These are phyloP conservation scores for Erodium trifolium DNA, from an alignment of 441 rosid genomes.

Conservation along the genomic window DNA sequence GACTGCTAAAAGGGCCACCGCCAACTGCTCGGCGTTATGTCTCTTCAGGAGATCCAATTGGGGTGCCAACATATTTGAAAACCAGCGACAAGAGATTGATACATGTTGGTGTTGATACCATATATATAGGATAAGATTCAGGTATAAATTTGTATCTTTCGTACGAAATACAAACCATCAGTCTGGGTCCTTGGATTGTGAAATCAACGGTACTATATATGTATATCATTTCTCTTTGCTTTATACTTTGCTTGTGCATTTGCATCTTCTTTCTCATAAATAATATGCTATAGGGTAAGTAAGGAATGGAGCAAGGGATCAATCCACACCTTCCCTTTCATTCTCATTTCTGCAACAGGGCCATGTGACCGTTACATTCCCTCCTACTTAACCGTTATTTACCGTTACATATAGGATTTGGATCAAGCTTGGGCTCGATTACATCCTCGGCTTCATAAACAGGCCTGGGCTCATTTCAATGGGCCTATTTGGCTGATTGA, in stretches of 20 bases:
- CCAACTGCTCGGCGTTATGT: neutral
- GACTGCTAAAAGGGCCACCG: neutral
- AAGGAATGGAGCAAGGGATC: constrained; percentile 1
- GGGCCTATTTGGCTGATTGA: no score
- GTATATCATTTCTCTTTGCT: neutral
- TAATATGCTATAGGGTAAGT: neutral
- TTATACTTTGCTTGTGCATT: neutral
- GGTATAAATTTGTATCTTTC: no score
- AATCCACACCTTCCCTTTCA: neutral
- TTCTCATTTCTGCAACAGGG: neutral
- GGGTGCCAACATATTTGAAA: neutral
- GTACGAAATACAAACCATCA: no score
- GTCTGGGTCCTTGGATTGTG: no score
- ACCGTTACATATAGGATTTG: neutral
- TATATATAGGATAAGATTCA: no score
- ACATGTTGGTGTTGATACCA: neutral
- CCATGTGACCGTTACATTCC: neutral
- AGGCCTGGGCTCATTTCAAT: neutral
- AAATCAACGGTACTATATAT: no score
- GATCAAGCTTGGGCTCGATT: neutral
- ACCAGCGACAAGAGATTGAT: neutral
- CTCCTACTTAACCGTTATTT: neutral
- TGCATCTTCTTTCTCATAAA: neutral
- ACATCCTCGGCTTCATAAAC: neutral
- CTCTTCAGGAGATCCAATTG: neutral